Percentiles rank a stretch among this genome's conserved stretches.
Conservation (phyloP, 768 basidiomycete genomes). For the Brasilioporus rufonigricans region DNA sequence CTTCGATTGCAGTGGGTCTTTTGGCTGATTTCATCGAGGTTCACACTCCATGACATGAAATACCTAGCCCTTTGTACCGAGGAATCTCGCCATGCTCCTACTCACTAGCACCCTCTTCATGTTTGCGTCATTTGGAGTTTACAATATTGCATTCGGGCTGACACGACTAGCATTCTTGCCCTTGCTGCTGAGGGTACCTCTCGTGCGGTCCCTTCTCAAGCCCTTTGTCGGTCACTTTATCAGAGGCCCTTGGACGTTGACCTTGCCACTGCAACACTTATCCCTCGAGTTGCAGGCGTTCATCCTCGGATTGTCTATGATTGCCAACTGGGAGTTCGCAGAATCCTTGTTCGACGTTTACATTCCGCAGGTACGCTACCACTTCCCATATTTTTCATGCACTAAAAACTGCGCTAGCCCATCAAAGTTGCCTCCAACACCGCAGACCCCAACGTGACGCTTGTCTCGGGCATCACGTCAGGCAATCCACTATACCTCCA, state of each 20-base stretch:
- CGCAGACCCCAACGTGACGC: conserved; percentile 50
- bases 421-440: conserved; percentile 43
- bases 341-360: conserved; percentile 59
- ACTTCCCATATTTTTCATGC: neutral
- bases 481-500: conserved; percentile 50
- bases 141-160: conserved; percentile 46
- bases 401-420: conserved; percentile 36
- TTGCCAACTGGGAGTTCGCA: conserved; percentile 61
- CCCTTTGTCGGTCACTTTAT: conserved; percentile 67
- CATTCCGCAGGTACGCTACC: conserved; percentile 48
- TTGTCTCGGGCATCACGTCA: conserved; percentile 66
- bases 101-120: conserved; percentile 43
- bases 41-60: neutral
- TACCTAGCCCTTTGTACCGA: conserved; percentile 19
- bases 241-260: conserved; percentile 51
- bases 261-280: conserved; percentile 47
- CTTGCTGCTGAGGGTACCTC: conserved; percentile 51
- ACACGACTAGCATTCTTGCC: conserved; percentile 50
- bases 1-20: conserved; percentile 19
- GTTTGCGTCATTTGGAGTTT: conserved; percentile 35
- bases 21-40: neutral
- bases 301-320: conserved; percentile 49
- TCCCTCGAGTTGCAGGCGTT: conserved; percentile 47
- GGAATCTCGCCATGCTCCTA: conserved; percentile 23
- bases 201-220: conserved; percentile 47